Evolutionary conservation across 805 yeast species (phyloP), one percentile per base, ranked within the genome.

Genomic region (Candida tallmaniae): DNA sequence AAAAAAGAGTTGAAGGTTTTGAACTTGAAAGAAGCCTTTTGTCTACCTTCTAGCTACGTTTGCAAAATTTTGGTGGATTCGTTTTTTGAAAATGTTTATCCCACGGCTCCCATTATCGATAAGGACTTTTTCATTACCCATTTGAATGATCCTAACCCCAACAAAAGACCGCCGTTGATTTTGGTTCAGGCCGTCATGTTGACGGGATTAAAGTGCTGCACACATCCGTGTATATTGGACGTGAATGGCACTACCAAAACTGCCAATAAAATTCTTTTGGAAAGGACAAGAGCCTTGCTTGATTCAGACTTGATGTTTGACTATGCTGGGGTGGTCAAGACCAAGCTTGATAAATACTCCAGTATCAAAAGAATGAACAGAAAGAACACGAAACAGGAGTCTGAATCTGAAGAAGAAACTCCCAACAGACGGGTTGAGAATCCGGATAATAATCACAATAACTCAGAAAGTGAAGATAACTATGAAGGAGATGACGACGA

Each of bases 261-360:
- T 38, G 75, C 84, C 3, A 52, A 58, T 27, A 49, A 62, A 36
- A 64, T 71, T 3, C 74, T 83, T 39, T 78, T 77, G 56, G 71
- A 76, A 44, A 68, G 94, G n/a, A 89, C 87, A 3, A 81, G 79
- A 58, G 84, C 87, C 0, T 58, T 85, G 17, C 6, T 31, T 7
- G 29, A 23, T 10, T 23, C 28, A 6, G 11, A 35, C 20, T 5
- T 32, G 12, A n/a, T 17, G 6, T 36, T 43, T 21, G 42, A 40
- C n/a, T 41, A 43, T 19, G 39, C 29, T 8, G 47, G 37, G 15
- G 9, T 9, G 11, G n/a, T n/a, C n/a, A n/a, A n/a, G n/a, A n/a
- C n/a, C n/a, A n/a, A n/a, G n/a, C 23, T 14, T 32, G 23, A 34
- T 34, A 4, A 35, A 28, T 23, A 39, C 31, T n/a, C n/a, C n/a